A percentile compares a stretch with the other conserved stretches of the same genome.
Conservation (phyloP, 768 basidiomycete genomes). For the Boletus coccyginus region DNA sequence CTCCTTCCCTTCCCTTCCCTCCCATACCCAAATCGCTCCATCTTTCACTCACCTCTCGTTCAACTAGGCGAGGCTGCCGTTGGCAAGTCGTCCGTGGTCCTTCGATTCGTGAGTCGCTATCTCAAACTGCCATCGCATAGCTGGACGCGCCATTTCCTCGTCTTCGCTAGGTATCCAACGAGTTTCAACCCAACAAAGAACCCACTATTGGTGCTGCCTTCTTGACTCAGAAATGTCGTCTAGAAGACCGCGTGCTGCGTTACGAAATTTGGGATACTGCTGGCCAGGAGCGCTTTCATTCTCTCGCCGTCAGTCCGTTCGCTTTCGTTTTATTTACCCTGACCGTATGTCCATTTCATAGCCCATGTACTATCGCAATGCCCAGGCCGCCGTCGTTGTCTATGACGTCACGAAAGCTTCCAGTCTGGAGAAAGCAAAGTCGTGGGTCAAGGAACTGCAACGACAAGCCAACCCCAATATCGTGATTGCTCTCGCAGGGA, state of each 20-base stretch:
- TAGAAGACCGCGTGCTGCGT: slow-evolving; percentile 89
- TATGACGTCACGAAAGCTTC: slow-evolving; percentile 97
- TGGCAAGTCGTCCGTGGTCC: slow-evolving; percentile 97
- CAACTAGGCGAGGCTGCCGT: slow-evolving; percentile 92
- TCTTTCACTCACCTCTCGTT: neutral
- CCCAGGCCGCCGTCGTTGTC: slow-evolving; percentile 96
- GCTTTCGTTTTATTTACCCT: slow-evolving; percentile 1
- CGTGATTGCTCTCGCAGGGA: slow-evolving; percentile 96
- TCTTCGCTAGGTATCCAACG: slow-evolving; percentile 75
- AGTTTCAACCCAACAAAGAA: slow-evolving; percentile 98
- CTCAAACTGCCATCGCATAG: slow-evolving; percentile 8
- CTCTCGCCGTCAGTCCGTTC: slow-evolving; percentile 70
- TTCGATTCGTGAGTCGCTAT: slow-evolving; percentile 77
- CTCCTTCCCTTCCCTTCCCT: neutral
- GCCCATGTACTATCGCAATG: slow-evolving; percentile 99
- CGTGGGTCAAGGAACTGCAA: slow-evolving; percentile 99
- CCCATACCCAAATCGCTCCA: neutral
- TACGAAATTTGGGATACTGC: slow-evolving; percentile 99
- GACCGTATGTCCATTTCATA: slow-evolving; percentile 26
- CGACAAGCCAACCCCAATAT: slow-evolving; percentile 99
- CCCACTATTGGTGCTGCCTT: slow-evolving; percentile 98
- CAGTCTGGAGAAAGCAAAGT: slow-evolving; percentile 97
- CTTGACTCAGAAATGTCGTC: slow-evolving; percentile 90
- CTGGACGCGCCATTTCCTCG: neutral
- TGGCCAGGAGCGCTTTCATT: slow-evolving; percentile 96